Evolutionary conservation across 352 stramenopile species (phyloP).

Genomic region (Phytophthora pistaciae): DNA sequence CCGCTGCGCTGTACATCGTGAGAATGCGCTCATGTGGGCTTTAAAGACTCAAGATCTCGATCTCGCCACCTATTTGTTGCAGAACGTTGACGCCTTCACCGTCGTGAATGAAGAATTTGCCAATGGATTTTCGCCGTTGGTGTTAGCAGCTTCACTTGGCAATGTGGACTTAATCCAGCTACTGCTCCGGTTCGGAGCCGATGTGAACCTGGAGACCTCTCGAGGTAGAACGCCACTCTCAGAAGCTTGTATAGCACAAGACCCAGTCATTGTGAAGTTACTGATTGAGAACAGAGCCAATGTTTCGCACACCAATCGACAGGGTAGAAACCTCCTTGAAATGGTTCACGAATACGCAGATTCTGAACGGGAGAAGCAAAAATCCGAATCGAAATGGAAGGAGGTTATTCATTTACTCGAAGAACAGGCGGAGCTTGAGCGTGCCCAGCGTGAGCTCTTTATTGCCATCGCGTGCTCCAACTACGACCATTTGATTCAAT

Average conservation of each 20-base stretch:
- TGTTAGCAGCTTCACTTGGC: conserved; percentile 54
- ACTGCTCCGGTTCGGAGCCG: conserved; percentile 68
- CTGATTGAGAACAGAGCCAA: conserved; percentile 71
- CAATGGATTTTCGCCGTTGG: conserved; percentile 75
- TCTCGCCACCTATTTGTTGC: conserved; percentile 68
- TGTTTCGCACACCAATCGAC: conserved; percentile 69
- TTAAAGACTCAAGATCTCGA: conserved; percentile 73
- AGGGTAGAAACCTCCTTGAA: conserved; percentile 57
- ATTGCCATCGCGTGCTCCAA: conserved; percentile 75
- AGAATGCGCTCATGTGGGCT: conserved; percentile 67
- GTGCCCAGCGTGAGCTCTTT: conserved; percentile 67
- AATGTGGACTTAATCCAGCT: conserved; percentile 60
- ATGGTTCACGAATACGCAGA: conserved; percentile 42
- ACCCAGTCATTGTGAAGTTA: conserved; percentile 57
- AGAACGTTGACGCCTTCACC: conserved; percentile 42
- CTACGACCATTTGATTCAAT: conserved; percentile 60
- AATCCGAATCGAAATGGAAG: conserved; percentile 25
- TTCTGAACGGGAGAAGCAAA: conserved; percentile 1
- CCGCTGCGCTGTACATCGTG: conserved; percentile 56
- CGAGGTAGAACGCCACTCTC: conserved; percentile 66
- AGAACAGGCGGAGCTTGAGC: conserved; percentile 53
- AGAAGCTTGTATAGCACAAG: conserved; percentile 67
- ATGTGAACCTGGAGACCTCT: conserved; percentile 79
- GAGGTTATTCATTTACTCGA: conserved; percentile 58
- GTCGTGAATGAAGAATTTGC: conserved; percentile 68